phyloP scores from a whole-genome alignment of 2,329 filamentous ascomycete species.

The Mycosphaerella sp. region DNA sequence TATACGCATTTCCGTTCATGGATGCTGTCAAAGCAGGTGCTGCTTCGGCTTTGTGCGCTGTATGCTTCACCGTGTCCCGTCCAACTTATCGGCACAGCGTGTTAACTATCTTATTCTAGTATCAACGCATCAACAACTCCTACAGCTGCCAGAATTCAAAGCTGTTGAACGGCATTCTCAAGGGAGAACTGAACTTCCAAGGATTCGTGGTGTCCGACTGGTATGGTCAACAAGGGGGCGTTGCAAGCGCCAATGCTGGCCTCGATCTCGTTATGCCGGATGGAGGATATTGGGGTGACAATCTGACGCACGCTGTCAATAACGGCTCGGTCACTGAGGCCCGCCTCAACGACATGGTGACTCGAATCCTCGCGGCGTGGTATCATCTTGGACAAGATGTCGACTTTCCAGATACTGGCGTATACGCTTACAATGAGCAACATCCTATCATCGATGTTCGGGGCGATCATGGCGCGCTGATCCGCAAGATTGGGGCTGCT shows the following conservation, averaged over 20 bases:
- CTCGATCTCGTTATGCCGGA: conserved; percentile 62
- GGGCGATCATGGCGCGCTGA: conserved; percentile 42
- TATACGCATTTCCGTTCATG: conserved; percentile 42
- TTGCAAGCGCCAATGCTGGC: conserved; percentile 54
- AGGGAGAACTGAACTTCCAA: conserved; percentile 66
- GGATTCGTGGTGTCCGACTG: conserved; percentile 63
- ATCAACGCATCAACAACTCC: conserved; percentile 56
- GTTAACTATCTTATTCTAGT: conserved; percentile 32
- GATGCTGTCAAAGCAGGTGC: conserved; percentile 48
- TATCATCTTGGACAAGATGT: conserved; percentile 54
- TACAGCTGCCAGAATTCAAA: conserved; percentile 58
- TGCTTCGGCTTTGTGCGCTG: conserved; percentile 49
- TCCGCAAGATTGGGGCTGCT: conserved; percentile 46
- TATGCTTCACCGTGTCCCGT: not conserved
- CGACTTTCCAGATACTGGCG: conserved; percentile 18
- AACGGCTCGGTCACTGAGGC: conserved; percentile 45
- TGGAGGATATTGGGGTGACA: conserved; percentile 31
- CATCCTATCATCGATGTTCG: conserved; percentile 54
- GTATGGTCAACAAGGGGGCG: conserved; percentile 55
- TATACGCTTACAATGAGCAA: conserved; percentile 20
- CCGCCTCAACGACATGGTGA: conserved; percentile 56
- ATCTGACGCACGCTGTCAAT: conserved; percentile 50
- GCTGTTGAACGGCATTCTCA: conserved; percentile 61
- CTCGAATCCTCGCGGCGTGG: conserved; percentile 46
- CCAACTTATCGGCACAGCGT: not conserved